A percentile compares a stretch with the other conserved stretches of the same genome.
phyloP scores from a whole-genome alignment of 495 filamentous ascomycete species.

The Mytilinidion resinicola region DNA sequence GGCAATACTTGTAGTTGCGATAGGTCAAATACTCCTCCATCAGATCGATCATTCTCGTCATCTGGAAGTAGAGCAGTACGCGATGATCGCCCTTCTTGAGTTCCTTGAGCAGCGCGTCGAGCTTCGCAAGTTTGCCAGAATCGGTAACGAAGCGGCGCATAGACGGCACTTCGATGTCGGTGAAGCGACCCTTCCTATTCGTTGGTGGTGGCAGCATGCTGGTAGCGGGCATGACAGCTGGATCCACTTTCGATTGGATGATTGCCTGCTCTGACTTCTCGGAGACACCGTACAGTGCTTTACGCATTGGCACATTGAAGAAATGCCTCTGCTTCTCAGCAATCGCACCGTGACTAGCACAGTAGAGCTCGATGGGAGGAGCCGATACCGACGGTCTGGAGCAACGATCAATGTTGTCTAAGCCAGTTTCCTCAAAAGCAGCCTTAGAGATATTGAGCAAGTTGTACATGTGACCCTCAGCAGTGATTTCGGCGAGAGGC shows the following conservation, averaged over 20 bases:
- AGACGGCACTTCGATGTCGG: slow-evolving; percentile 87
- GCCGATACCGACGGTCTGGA: slow-evolving; percentile 68
- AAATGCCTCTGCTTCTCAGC: slow-evolving; percentile 65
- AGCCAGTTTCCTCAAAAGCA: slow-evolving; percentile 60
- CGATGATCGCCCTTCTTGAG: slow-evolving; percentile 91
- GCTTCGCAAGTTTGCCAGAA: slow-evolving; percentile 87
- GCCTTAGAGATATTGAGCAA: slow-evolving; percentile 73
- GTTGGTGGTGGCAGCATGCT: slow-evolving; percentile 68
- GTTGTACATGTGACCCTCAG: slow-evolving; percentile 63
- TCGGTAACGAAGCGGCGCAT: slow-evolving; percentile 98
- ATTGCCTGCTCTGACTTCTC: slow-evolving; percentile 64
- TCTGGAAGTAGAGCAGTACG: slow-evolving; percentile 99
- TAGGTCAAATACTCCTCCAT: slow-evolving; percentile 99
- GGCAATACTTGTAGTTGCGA: slow-evolving; percentile 96
- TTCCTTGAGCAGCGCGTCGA: slow-evolving; percentile 78
- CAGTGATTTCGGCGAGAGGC: slow-evolving; percentile 63
- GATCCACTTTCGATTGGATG: slow-evolving; percentile 60
- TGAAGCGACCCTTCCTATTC: slow-evolving; percentile 74
- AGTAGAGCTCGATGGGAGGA: slow-evolving; percentile 78
- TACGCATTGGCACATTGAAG: slow-evolving; percentile 72
- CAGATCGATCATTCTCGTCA: slow-evolving; percentile 99
- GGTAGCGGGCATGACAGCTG: slow-evolving; percentile 53
- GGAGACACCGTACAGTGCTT: slow-evolving; percentile 63
- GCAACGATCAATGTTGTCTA: slow-evolving; percentile 72
- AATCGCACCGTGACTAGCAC: slow-evolving; percentile 58